Percentiles rank a stretch among this genome's conserved stretches.
These are phyloP conservation scores for Chiua sp. DNA, from an alignment of 1,284 basidiomycete species.

Conservation along the genomic window DNA sequence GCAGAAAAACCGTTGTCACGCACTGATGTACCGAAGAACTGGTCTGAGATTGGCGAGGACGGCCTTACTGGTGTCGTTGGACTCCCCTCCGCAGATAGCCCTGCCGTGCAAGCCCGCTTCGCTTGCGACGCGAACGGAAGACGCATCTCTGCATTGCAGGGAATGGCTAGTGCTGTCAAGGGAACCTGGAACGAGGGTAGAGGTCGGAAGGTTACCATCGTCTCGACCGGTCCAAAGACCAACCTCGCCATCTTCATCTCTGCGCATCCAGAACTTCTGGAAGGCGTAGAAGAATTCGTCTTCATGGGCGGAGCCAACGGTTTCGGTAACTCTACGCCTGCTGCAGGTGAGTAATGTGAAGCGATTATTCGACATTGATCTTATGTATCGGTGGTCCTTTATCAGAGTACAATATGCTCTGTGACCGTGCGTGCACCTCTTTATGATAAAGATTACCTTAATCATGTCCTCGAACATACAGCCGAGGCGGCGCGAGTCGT, in stretches of 20 bases:
- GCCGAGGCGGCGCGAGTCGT: slow-evolving; percentile 85
- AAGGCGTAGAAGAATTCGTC: slow-evolving; percentile 74
- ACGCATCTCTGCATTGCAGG: slow-evolving; percentile 62
- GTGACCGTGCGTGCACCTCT: slow-evolving; percentile 63
- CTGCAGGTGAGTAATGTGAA: slow-evolving; percentile 55
- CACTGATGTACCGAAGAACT: slow-evolving; percentile 46
- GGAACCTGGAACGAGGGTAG: slow-evolving; percentile 57
- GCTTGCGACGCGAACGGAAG: slow-evolving; percentile 45
- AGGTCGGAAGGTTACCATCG: slow-evolving; percentile 64
- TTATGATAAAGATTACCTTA: neutral
- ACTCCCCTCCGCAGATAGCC: slow-evolving; percentile 54
- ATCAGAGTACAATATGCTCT: slow-evolving; percentile 80
- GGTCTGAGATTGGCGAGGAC: slow-evolving; percentile 77
- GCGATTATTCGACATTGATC: neutral
- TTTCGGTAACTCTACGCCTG: slow-evolving; percentile 77
- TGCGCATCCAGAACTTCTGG: slow-evolving; percentile 72
- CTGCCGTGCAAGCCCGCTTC: slow-evolving; percentile 54
- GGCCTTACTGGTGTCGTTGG: slow-evolving; percentile 84
- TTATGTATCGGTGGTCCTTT: neutral
- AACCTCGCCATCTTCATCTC: slow-evolving; percentile 81
- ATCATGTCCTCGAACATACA: slow-evolving; percentile 30
- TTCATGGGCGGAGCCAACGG: slow-evolving; percentile 94
- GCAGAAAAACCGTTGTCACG: slow-evolving; percentile 67
- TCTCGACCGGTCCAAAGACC: slow-evolving; percentile 85
- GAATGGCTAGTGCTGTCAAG: slow-evolving; percentile 61